Conservation (phyloP, 768 basidiomycete species). For the Gelatoporia subvermispora region DNA sequence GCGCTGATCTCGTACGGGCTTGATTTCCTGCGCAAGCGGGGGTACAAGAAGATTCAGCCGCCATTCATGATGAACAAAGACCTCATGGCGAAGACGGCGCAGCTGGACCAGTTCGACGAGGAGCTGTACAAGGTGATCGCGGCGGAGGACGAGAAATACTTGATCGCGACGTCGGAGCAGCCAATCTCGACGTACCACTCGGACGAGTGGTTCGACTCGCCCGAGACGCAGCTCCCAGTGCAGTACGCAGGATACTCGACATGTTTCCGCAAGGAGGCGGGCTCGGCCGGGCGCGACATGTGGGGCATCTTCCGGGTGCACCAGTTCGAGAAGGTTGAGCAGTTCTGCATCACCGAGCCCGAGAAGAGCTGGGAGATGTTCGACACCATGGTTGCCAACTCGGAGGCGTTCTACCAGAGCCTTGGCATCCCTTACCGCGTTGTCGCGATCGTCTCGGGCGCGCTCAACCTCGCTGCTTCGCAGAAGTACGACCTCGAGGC, state of each 20-base stretch:
- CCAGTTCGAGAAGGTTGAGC: slow-evolving; percentile 98
- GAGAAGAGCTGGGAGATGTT: slow-evolving; percentile 94
- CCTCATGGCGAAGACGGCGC: slow-evolving; percentile 95
- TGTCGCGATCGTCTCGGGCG: slow-evolving; percentile 93
- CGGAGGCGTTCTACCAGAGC: slow-evolving; percentile 95
- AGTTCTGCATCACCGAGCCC: slow-evolving; percentile 94
- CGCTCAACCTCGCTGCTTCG: slow-evolving; percentile 92
- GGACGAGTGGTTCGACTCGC: slow-evolving; percentile 97
- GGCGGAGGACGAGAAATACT: slow-evolving; percentile 92
- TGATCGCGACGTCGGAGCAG: slow-evolving; percentile 98
- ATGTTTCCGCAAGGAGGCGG: slow-evolving; percentile 99
- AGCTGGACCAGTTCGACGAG: slow-evolving; percentile 97
- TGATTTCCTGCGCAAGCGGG: slow-evolving; percentile 78
- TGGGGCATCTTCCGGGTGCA: slow-evolving; percentile 99
- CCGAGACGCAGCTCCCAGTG: slow-evolving; percentile 88
- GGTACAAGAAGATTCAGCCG: slow-evolving; percentile 92
- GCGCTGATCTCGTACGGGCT: slow-evolving; percentile 93
- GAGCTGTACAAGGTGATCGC: slow-evolving; percentile 96
- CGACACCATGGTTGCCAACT: slow-evolving; percentile 83
- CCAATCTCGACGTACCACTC: slow-evolving; percentile 95
- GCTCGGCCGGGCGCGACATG: slow-evolving; percentile 94
- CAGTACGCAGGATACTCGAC: slow-evolving; percentile 87
- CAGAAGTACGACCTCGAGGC: slow-evolving; percentile 98
- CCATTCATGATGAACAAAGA: slow-evolving; percentile 99
- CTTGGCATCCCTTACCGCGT: slow-evolving; percentile 89